These are phyloP conservation scores for Penicillium sp. DNA, from an alignment of 2,329 filamentous ascomycete species.

Conservation along the genomic window DNA sequence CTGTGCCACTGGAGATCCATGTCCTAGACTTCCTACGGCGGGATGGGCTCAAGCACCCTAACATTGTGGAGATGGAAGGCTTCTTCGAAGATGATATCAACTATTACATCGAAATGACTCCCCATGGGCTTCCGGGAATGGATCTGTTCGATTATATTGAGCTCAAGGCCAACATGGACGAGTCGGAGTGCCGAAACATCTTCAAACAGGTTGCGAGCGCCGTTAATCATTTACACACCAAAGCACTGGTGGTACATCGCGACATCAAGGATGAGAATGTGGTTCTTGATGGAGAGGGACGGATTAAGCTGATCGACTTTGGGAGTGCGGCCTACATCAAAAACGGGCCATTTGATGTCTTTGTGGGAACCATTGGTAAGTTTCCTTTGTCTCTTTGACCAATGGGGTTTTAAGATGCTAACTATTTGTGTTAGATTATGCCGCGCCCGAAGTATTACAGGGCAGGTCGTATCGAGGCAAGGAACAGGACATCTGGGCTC, in stretches of 20 bases:
- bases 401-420: neutral
- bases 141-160: slow-evolving; percentile 99
- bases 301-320: slow-evolving; percentile 97
- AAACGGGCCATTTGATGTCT: slow-evolving; percentile 96
- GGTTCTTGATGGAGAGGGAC: slow-evolving; percentile 88
- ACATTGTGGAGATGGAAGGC: slow-evolving; percentile 67
- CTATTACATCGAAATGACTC: slow-evolving; percentile 97
- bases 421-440: slow-evolving; percentile 67
- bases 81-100: slow-evolving; percentile 68
- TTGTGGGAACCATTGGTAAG: slow-evolving; percentile 96
- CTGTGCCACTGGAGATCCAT: slow-evolving; percentile 94
- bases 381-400: slow-evolving; percentile 8
- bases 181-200: slow-evolving; percentile 88
- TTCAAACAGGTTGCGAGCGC: slow-evolving; percentile 90
- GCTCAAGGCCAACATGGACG: slow-evolving; percentile 92
- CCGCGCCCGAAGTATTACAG: slow-evolving; percentile 93
- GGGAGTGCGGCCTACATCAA: slow-evolving; percentile 98
- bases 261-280: slow-evolving; percentile 99
- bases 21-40: slow-evolving; percentile 88
- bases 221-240: slow-evolving; percentile 85
- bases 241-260: slow-evolving; percentile 87
- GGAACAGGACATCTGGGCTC: slow-evolving; percentile 96
- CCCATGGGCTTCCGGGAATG: slow-evolving; percentile 94
- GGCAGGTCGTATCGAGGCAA: slow-evolving; percentile 90
- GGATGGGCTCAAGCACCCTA: slow-evolving; percentile 62